These are phyloP conservation scores for Pharnaceum exiguum DNA, from an alignment of 148 eudicot genomes.

Conservation along the genomic window DNA sequence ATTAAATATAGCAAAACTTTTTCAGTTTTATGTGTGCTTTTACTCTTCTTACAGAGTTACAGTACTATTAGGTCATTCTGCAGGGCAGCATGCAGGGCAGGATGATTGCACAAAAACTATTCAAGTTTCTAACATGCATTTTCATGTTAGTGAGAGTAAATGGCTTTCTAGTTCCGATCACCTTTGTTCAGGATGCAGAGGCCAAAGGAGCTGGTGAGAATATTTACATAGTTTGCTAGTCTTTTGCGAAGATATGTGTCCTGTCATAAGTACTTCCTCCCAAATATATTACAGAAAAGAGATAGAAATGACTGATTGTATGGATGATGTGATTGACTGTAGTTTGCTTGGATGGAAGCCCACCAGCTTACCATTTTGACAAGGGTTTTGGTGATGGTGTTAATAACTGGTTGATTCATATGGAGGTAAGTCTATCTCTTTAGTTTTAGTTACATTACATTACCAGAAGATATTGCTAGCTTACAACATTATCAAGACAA, in stretches of 20 bases:
- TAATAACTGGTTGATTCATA: slow-evolving; percentile 73
- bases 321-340: slow-evolving; percentile 16
- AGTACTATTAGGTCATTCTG: too few relatives aligned
- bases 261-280: too few relatives aligned
- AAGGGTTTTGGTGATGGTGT: slow-evolving; percentile 69
- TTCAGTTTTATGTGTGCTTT: background rate
- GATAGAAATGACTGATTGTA: too few relatives aligned
- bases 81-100: slow-evolving; percentile 21
- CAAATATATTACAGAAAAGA: too few relatives aligned
- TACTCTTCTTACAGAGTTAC: background rate
- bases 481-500: too few relatives aligned
- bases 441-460: too few relatives aligned
- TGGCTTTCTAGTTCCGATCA: slow-evolving; percentile 51
- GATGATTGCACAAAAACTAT: slow-evolving; percentile 34
- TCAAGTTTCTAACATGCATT: slow-evolving; percentile 24
- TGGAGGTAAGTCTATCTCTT: slow-evolving; percentile 40
- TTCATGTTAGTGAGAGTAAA: slow-evolving; percentile 36
- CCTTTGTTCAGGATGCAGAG: slow-evolving; percentile 60
- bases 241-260: too few relatives aligned
- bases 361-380: slow-evolving; percentile 82
- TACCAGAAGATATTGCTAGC: too few relatives aligned
- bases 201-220: slow-evolving; percentile 80
- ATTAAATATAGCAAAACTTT: too few relatives aligned
- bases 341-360: slow-evolving; percentile 95
- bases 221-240: too few relatives aligned